Evolutionary conservation across 352 stramenopile genomes (phyloP).

Genomic region (Blastocystis sp.): DNA sequence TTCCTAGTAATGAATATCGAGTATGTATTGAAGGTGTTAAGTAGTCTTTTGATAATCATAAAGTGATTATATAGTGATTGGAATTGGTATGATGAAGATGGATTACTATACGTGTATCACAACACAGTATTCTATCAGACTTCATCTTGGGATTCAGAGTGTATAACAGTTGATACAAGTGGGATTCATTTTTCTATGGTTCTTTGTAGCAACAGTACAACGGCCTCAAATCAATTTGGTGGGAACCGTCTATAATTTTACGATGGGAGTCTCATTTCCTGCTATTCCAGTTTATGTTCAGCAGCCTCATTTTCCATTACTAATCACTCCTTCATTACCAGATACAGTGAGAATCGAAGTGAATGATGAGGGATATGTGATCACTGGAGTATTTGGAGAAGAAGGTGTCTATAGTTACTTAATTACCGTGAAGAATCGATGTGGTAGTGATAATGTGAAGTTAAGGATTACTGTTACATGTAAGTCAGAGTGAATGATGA

Average conservation of each 20-base stretch:
- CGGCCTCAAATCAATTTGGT: background rate
- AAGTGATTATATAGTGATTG: background rate
- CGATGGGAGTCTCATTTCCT: background rate
- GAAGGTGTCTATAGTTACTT: background rate
- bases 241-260: background rate
- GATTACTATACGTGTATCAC: constrained; percentile 6
- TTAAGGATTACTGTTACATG: background rate
- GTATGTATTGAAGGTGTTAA: background rate
- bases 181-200: background rate
- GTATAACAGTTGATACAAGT: background rate
- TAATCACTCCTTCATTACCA: background rate
- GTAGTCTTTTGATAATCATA: too few species aligned
- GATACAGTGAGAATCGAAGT: background rate
- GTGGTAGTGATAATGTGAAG: background rate
- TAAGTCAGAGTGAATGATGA: background rate
- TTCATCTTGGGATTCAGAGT: background rate
- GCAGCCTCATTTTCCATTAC: constrained; percentile 41
- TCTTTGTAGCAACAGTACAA: background rate
- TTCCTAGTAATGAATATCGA: background rate
- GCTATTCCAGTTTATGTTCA: background rate
- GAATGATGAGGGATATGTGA: background rate
- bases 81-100: background rate
- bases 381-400: background rate
- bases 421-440: background rate
- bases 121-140: background rate